Base-by-base conservation (phyloP, 176 grass and related monocot species). In the Oryza rufipogon region DNA sequence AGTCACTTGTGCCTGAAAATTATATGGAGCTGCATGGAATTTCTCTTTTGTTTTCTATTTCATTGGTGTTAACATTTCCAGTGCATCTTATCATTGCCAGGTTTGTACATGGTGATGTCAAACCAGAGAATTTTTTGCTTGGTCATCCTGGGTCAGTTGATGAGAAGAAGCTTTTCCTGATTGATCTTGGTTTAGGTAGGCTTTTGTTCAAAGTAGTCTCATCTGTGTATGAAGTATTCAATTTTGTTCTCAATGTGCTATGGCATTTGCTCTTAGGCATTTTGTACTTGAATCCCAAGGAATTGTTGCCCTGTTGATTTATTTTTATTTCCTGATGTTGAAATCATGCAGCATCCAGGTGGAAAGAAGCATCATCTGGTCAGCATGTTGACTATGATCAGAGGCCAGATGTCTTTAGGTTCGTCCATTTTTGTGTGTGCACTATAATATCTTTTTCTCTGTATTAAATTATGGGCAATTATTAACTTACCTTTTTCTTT, bases 181-280 rank as follows among this genome's bases (percentile, higher is more conserved):
- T 97, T 86, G 95, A 97, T 85, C 95, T 97, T 79, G 95, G 95
- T 81, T 89, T 97, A 87, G 95, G 92, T 97, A 88, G 58, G 58
- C 47, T 73, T 49, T 68, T 83, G 44, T 42, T 80, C 45, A 67
- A 61, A 58, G 61, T 30, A 67, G 15, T 46, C 25, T 70, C 8
- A 51, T 61, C 16, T 77, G 10, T 22, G 60, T 44, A 86, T 83
- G 48, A 60, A 30, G 60, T 87, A 41, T n/a, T 78, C 4, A 49
- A 23, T 83, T 69, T 36, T 54, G 23, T 77, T 66, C 46, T 73
- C 58, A 64, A 28, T 74, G 52, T 9, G 70, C 47, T 79, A 4
- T 81, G 49, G 15, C 78, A 70, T 82, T 70, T 19, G 3, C 14
- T 66, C 5, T 12, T 70, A 65, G n/a, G 33, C 42, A 70, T 74